Evolutionary conservation across 495 filamentous ascomycete genomes (phyloP).

Genomic region (Penicillium subrubescens): DNA sequence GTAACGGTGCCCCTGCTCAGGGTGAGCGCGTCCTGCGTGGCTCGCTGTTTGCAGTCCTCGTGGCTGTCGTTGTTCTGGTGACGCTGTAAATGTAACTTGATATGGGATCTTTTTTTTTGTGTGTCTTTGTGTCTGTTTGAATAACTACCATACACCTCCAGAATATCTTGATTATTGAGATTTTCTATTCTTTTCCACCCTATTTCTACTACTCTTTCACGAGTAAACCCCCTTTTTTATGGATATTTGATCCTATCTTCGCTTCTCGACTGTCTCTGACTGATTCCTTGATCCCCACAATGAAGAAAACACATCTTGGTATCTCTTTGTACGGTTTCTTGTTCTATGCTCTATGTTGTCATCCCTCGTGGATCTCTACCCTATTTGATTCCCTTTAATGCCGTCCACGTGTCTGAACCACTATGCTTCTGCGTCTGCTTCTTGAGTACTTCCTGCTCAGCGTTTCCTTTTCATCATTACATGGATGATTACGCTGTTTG

Average conservation of each 20-base stretch:
- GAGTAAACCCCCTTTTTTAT: slow-evolving; percentile 20
- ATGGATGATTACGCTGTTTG: not conserved
- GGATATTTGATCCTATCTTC: slow-evolving; percentile 3
- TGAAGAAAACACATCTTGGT: slow-evolving; percentile 10
- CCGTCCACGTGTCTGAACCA: slow-evolving; percentile 1
- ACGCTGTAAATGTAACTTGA: slow-evolving; percentile 45
- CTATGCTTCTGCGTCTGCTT: not conserved
- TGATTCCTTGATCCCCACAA: slow-evolving; percentile 18
- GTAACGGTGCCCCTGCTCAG: slow-evolving; percentile 39
- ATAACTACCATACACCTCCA: slow-evolving; percentile 4
- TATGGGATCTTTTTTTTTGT: not conserved
- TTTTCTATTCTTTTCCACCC: slow-evolving; percentile 9
- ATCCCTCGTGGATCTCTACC: not conserved
- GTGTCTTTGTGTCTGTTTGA: not conserved
- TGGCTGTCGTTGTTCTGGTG: slow-evolving; percentile 57
- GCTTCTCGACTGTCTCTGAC: slow-evolving; percentile 22
- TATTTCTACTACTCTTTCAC: slow-evolving; percentile 11
- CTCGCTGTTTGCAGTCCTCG: slow-evolving; percentile 58
- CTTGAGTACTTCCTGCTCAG: not conserved
- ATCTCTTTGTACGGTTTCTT: slow-evolving; percentile 5
- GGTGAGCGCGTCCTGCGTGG: slow-evolving; percentile 51
- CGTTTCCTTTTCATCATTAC: not conserved
- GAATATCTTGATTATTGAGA: not conserved
- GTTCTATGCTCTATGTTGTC: not conserved
- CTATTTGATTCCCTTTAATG: not conserved